Evolutionary conservation across 2,329 filamentous ascomycete genomes (phyloP).

Genomic region (Coniochaeta hoffmannii): DNA sequence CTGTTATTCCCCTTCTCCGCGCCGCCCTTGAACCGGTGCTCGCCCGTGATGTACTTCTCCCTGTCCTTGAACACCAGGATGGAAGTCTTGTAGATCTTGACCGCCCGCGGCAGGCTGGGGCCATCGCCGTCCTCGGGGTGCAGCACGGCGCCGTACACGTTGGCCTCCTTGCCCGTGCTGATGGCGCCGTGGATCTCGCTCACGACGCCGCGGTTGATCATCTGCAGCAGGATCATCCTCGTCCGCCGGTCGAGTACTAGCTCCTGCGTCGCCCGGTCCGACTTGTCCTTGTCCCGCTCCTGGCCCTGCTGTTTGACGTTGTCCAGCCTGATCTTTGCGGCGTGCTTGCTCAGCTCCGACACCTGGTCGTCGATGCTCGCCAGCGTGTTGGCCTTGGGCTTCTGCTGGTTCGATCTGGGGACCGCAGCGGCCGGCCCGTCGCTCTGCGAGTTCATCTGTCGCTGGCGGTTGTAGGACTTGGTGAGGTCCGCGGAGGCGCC

Average conservation of each 20-base stretch:
- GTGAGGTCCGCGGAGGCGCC: conserved; percentile 59
- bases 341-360: conserved; percentile 74
- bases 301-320: conserved; percentile 44
- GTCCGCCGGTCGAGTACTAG: conserved; percentile 92
- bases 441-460: conserved; percentile 48
- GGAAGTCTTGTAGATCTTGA: conserved; percentile 98
- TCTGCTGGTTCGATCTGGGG: conserved; percentile 71
- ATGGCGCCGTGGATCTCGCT: conserved; percentile 91
- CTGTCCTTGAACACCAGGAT: conserved; percentile 98
- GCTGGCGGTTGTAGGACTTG: conserved; percentile 83
- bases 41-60: conserved; percentile 90
- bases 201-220: conserved; percentile 87
- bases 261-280: conserved; percentile 87
- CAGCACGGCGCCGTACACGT: conserved; percentile 86
- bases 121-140: conserved; percentile 43
- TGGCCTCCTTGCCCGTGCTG: conserved; percentile 95
- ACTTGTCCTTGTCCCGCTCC: conserved; percentile 69
- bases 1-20: conserved; percentile 93
- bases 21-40: conserved; percentile 83
- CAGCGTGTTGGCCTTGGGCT: conserved; percentile 70
- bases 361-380: conserved; percentile 83
- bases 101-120: conserved; percentile 65
- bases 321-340: conserved; percentile 76
- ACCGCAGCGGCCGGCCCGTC: conserved; percentile 33
- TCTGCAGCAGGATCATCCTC: conserved; percentile 89